A percentile compares a stretch with the other conserved stretches of the same genome.
Evolutionary conservation across 441 rosid genomes (phyloP).

Genomic region (Flueggea neowawraea): DNA sequence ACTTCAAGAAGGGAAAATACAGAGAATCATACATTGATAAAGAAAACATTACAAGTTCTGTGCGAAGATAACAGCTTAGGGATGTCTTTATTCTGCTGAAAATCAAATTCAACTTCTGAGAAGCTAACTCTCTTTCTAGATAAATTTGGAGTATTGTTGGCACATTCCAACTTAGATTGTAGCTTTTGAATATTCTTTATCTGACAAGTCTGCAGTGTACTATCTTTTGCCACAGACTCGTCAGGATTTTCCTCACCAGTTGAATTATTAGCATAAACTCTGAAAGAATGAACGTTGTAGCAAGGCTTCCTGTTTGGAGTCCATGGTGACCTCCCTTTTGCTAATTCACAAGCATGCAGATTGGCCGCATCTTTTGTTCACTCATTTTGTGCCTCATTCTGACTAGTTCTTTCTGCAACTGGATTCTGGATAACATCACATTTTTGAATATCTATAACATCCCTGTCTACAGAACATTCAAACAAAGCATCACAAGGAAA

Average conservation of each 20-base stretch:
- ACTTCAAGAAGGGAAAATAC: constrained; percentile 2
- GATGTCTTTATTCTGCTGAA: constrained; percentile 19
- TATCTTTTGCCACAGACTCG: constrained; percentile 19
- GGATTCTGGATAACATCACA: constrained; percentile 7
- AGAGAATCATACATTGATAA: background rate
- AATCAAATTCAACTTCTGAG: constrained; percentile 27
- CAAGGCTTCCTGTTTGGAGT: constrained; percentile 25
- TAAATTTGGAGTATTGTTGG: constrained; percentile 8
- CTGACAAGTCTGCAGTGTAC: constrained; percentile 11
- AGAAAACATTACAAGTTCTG: constrained; percentile 23
- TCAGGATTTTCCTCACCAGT: constrained; percentile 17
- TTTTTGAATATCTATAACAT: constrained; percentile 18
- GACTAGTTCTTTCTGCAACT: constrained; percentile 6
- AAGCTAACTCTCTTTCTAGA: constrained; percentile 42
- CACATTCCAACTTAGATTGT: constrained; percentile 13
- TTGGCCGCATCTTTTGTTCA: constrained; percentile 21
- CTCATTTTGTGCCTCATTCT: constrained; percentile 16
- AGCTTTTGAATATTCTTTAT: constrained; percentile 12
- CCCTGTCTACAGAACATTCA: constrained; percentile 12
- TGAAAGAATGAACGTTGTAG: constrained; percentile 25
- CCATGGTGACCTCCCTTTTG: constrained; percentile 26
- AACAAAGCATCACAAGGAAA: constrained; percentile 13
- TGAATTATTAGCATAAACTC: constrained; percentile 16
- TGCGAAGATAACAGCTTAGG: constrained; percentile 15
- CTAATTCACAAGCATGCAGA: constrained; percentile 16